Base-by-base conservation (phyloP, 345 rosid genomes). In the Syzygium aqueum region DNA sequence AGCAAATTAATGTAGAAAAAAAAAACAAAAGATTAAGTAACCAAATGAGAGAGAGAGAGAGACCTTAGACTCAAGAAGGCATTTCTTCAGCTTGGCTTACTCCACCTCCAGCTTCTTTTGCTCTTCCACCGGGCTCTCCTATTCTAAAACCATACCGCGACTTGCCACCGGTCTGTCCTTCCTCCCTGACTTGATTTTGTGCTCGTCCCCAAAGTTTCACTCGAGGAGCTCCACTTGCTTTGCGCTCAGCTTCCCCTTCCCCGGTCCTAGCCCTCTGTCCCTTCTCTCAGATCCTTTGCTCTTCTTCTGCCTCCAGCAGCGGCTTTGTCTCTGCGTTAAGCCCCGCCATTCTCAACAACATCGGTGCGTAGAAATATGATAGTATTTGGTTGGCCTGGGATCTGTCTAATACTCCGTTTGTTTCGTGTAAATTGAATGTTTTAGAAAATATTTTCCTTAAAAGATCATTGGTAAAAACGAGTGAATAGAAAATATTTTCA, bases 91-190 rank as follows among this genome's bases (percentile, higher is more conserved):
- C 88, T 88, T 94, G 16, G 90, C 40, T 27, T 94, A 95, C 83
- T 95, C 98, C 84, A 96, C 97, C 88, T 97, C 97, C 5, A 95
- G 94, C 91, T 93, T 96, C 94, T 97, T 96, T 97, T 96, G 93
- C 89, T 94, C 94, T 95, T 97, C 94, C 95, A 95, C 40, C 77
- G 77, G 77, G 98, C 97, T 85, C 98, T 91, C 52, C 98, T 89
- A 94, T 97, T 96, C 78, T 96, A 98, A 87, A 97, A 97, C 99
- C 99, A 97, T 19, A 95, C 96, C 6, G 98, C 99, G 1, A 97
- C 99, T 30, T 97, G 99, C 40, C 98, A 97, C 98, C 1, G 95
- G 90, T 92, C 92, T 90, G 84, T 95, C 96, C 86, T 97, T 96
- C 85, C 99, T 93, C 73, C 95, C 98, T 9, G 98, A 92, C 89